A percentile compares a stretch with the other conserved stretches of the same genome.
These are phyloP conservation scores for Arthrinium phaeospermum DNA, from an alignment of 2,329 filamentous ascomycete genomes.

Conservation along the genomic window DNA sequence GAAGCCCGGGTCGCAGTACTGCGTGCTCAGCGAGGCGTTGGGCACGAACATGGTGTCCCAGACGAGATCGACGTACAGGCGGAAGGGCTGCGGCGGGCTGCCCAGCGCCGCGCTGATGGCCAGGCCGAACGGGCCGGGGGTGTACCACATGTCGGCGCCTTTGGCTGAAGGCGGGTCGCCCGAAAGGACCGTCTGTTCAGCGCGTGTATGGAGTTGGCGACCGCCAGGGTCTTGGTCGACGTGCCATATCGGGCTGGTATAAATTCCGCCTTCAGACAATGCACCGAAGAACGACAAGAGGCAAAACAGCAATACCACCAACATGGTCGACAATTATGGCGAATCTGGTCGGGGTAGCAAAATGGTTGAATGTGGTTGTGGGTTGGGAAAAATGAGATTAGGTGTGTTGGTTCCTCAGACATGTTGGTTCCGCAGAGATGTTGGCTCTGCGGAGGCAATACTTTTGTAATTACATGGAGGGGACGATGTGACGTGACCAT, in stretches of 20 bases:
- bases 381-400: neutral
- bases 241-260: neutral
- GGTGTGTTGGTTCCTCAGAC: neutral
- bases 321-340: neutral
- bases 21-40: neutral
- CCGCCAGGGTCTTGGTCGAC: neutral
- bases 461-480: neutral
- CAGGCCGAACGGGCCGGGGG: neutral
- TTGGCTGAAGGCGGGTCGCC: neutral
- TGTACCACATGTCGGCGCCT: constrained; percentile 3
- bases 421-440: neutral
- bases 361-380: neutral
- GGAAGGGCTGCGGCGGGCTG: neutral
- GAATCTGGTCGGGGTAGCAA: neutral
- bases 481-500: neutral
- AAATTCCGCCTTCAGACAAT: neutral
- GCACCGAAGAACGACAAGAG: neutral
- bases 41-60: constrained; percentile 2
- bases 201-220: neutral
- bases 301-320: neutral
- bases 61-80: neutral
- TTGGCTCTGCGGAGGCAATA: neutral
- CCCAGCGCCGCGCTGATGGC: neutral
- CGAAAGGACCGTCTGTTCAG: neutral
- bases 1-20: neutral